These are phyloP conservation scores for Penicillium pulvis DNA, from an alignment of 495 filamentous ascomycete genomes.

Conservation along the genomic window DNA sequence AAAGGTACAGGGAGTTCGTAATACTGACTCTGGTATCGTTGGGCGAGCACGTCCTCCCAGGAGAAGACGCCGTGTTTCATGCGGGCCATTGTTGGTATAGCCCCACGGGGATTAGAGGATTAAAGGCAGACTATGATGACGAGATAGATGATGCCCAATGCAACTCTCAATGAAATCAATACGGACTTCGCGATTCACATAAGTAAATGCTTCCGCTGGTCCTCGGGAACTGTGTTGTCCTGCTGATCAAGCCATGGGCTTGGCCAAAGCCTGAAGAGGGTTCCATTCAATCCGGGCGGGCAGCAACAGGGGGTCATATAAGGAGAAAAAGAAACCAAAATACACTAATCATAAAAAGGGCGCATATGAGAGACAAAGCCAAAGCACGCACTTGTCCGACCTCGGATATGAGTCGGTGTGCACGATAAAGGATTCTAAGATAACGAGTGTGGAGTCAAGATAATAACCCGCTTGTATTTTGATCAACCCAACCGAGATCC, in stretches of 20 bases:
- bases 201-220: conserved; percentile 1
- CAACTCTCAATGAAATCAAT: neutral
- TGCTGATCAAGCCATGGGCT: conserved; percentile 22
- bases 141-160: neutral
- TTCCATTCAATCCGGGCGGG: conserved; percentile 24
- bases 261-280: conserved; percentile 13
- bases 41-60: conserved; percentile 50
- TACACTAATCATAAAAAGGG: conserved; percentile 3
- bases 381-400: conserved; percentile 5
- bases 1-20: neutral
- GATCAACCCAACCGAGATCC: neutral
- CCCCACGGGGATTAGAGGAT: neutral
- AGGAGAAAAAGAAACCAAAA: neutral
- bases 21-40: conserved; percentile 48
- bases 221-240: conserved; percentile 10
- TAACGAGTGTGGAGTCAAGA: conserved; percentile 8
- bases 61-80: conserved; percentile 48
- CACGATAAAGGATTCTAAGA: conserved; percentile 12
- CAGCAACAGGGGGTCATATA: conserved; percentile 5
- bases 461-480: neutral
- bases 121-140: neutral
- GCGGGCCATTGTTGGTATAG: conserved; percentile 35
- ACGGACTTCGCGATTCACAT: neutral
- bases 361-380: conserved; percentile 4
- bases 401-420: conserved; percentile 15